Evolutionary conservation across 2,329 filamentous ascomycete genomes (phyloP), one percentile per base, ranked within the genome.

Genomic region (Iodosphaeria phyllophila): DNA sequence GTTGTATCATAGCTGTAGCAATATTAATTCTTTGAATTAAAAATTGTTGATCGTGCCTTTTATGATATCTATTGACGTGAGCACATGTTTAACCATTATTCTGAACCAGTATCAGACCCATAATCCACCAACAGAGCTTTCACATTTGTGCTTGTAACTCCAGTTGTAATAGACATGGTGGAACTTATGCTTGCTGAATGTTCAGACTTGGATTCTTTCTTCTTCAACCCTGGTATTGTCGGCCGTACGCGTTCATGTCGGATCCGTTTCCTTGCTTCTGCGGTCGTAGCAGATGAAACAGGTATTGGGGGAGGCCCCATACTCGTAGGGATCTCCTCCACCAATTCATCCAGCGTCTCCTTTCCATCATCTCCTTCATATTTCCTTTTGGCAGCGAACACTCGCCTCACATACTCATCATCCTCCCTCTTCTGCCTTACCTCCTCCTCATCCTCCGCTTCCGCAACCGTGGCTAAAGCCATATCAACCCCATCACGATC

Each of bases 231-330:
- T 24, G 92, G 49, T 13, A 73, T 55, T 9, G 74, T 71, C 1
- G 70, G 65, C 30, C 89, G 72, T 50, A 89, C 92, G 55, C 95
- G 53, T 80, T 75, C 54, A 92, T 92, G 24, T 74, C 60, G 3
- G 20, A 18, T 25, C 20, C 18, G 21, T 71, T 66, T 31, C 77
- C 61, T 47, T 77, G 76, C 41, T 86, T 91, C 1, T 67, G 69
- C 11, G 20, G 17, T 13, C 21, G 21, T 11, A 11, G 21, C 4
- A 9, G 10, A n/a, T 4, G 21, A 4, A 4, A 13, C 13, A 3
- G 74, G 72, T 5, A 64, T 59, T 2, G 69, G 54, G 33, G 74
- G 72, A 3, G 64, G 60, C 3, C 69, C 54, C 34, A 59, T 57
- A 28, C 51, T 43, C 6, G 37, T 41, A 3, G 35, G 26, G 19